Evolutionary conservation across 208 protist genomes (phyloP).

Genomic region (Naegleria lovaniensis): DNA sequence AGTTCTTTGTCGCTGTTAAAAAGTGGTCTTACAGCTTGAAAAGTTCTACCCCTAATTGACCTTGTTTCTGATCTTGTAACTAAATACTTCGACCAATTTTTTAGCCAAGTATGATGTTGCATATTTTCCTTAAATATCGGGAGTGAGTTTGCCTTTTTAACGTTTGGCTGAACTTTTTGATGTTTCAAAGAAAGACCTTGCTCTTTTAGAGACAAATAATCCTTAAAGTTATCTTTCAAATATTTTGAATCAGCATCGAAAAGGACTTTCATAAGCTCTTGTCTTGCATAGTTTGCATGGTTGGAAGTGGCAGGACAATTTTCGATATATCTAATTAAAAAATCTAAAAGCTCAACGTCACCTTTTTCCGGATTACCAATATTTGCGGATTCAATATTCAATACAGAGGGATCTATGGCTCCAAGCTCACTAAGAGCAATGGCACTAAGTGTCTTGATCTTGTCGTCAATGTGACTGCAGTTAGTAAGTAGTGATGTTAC

Average conservation of each 20-base stretch:
- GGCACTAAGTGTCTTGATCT: neutral
- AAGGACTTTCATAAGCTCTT: neutral
- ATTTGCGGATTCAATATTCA: neutral
- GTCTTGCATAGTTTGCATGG: neutral
- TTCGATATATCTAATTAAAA: neutral
- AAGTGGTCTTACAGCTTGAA: constrained; percentile 24
- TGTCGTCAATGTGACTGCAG: neutral
- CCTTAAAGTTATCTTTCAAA: neutral
- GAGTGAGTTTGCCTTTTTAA: neutral
- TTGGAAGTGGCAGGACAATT: no score
- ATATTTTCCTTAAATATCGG: neutral
- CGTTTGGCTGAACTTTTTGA: neutral
- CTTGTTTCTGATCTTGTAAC: neutral
- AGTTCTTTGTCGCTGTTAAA: constrained; percentile 24
- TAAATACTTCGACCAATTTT: neutral
- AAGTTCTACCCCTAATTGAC: neutral
- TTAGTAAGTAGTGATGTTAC: neutral
- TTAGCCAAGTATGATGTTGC: neutral
- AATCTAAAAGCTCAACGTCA: neutral
- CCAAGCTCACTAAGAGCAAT: neutral
- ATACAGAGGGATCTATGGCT: neutral
- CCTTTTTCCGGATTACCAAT: neutral
- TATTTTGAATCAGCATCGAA: neutral
- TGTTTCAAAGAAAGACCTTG: neutral
- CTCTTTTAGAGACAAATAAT: neutral